phyloP scores from a whole-genome alignment of 2,329 filamentous ascomycete species.

The Zymoseptoria crescenta region DNA sequence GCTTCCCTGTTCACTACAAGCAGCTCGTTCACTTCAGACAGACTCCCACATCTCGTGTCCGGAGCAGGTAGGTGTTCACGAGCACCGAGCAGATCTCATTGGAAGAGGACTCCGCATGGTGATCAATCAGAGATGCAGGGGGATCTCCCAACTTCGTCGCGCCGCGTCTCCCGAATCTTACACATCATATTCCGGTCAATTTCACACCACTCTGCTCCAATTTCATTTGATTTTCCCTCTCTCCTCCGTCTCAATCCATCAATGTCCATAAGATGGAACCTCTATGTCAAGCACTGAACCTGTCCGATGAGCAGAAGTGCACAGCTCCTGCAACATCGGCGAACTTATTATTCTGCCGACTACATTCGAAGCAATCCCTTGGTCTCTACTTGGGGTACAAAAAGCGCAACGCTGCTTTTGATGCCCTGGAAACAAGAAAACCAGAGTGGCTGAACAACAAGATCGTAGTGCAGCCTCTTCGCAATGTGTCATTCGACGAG shows the following conservation, averaged over 20 bases:
- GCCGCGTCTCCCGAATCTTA: no score
- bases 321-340: neutral
- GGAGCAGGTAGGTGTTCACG: no score
- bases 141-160: no score
- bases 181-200: no score
- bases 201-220: no score
- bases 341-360: slow-evolving; percentile 28
- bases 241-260: neutral
- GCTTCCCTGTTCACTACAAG: no score
- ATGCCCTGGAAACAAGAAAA: slow-evolving; percentile 29
- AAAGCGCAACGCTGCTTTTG: slow-evolving; percentile 39
- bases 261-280: neutral
- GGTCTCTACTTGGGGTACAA: slow-evolving; percentile 46
- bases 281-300: neutral
- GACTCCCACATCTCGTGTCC: no score
- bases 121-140: no score
- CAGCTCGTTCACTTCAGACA: no score
- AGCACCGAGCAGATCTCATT: no score
- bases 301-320: neutral
- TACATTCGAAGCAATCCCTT: slow-evolving; percentile 37
- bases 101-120: no score
- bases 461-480: slow-evolving; percentile 29
- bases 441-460: slow-evolving; percentile 33
- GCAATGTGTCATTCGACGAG: slow-evolving; percentile 35
- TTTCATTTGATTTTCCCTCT: neutral